Evolutionary conservation across 495 filamentous ascomycete genomes (phyloP), one percentile per base, ranked within the genome.

Genomic region (Neohortaea acidophila): DNA sequence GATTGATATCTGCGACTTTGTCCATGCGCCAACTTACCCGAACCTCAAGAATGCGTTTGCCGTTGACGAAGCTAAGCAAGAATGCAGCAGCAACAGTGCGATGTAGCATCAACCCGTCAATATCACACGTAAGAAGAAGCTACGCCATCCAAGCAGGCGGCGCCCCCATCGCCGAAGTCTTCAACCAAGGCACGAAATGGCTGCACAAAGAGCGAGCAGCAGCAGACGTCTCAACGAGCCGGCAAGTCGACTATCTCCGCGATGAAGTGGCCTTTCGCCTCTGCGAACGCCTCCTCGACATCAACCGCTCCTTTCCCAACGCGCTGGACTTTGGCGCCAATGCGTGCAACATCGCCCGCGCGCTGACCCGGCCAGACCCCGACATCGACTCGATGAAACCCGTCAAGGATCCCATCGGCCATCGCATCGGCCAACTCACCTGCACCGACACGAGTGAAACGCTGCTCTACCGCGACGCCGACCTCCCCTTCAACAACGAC

Each of bases 321-420:
- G 82, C 86, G 30, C 83, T 99, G 48, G 91, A 99, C 58, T 75
- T 94, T 18, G 91, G 89, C 43, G 86, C 91, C 44, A 93, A 94
- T 57, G 75, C 85, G 40, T 94, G 86, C 67, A 89, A 94, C 62
- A 81, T 99, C 53, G 89, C 85, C 5, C 72, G 73, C 38, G 75
- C 76, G 33, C 66, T 94, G 11, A 78, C 78, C 15, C 65, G 64
- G n/a, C 69, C 76, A 24, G 65, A 77, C 55, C 71, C 72, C 4
- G 73, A 79, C 50, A 21, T 39, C 1, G 23, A 33, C 12, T 66
- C 70, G 9, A 54, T 64, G 25, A 52, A 53, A 1, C 60, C 67
- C 26, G 47, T 55, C n/a, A 66, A 75, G 9, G 68, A 72, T 10
- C 77, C 82, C 1, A 64, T 92, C 23, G 57, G 74, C 5, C 63